A percentile compares a stretch with the other conserved stretches of the same genome.
These are phyloP conservation scores for Gloeopeniophorella convolvens DNA, from an alignment of 768 basidiomycete species.

Conservation along the genomic window DNA sequence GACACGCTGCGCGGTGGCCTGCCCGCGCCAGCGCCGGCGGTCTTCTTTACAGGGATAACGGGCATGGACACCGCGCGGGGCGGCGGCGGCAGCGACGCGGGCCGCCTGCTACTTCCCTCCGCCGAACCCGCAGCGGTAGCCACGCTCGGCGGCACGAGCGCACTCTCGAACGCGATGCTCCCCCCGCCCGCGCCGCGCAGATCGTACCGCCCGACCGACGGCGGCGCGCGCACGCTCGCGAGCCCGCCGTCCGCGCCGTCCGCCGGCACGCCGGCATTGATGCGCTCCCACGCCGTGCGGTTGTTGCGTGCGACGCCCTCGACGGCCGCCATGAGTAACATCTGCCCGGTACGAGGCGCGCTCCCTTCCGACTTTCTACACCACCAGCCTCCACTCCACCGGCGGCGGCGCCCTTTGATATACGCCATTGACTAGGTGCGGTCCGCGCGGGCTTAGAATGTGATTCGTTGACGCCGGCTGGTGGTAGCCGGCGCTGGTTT, in stretches of 20 bases:
- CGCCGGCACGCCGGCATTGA: background rate
- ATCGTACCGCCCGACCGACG: slow-evolving; percentile 14
- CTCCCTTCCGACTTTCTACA: slow-evolving; percentile 15
- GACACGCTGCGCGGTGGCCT: slow-evolving; percentile 58
- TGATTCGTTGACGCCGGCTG: too few relatives aligned
- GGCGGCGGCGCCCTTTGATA: background rate
- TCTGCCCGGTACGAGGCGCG: slow-evolving; percentile 27
- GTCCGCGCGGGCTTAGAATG: too few relatives aligned
- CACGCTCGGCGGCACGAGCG: slow-evolving; percentile 5
- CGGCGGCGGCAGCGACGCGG: background rate
- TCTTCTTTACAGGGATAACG: too few relatives aligned
- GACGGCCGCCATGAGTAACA: slow-evolving; percentile 56
- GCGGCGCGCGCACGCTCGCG: slow-evolving; percentile 15
- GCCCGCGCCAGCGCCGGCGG: slow-evolving; percentile 25
- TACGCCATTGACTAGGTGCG: too few relatives aligned
- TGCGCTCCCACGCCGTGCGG: slow-evolving; percentile 25
- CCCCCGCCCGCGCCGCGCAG: slow-evolving; percentile 12
- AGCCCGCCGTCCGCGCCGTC: background rate
- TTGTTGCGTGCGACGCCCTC: slow-evolving; percentile 48
- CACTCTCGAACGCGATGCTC: slow-evolving; percentile 15
- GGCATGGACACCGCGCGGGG: background rate
- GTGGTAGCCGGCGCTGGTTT: too few relatives aligned
- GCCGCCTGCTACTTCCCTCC: too few relatives aligned
- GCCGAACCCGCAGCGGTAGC: too few relatives aligned
- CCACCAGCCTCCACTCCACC: slow-evolving; percentile 8